Base-by-base conservation (phyloP, 306 rosid species). In the Vigna angularis region DNA sequence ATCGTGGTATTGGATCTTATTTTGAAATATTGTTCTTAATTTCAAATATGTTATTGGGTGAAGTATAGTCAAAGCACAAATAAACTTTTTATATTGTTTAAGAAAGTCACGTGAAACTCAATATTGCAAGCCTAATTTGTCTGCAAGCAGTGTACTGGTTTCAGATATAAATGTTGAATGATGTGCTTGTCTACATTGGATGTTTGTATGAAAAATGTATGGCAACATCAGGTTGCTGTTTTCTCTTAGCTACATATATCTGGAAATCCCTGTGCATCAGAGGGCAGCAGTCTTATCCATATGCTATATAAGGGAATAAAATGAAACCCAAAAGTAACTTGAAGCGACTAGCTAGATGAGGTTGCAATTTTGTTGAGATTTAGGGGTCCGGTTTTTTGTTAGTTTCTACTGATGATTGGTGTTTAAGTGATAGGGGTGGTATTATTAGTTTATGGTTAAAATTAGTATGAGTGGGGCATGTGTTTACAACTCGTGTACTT, bases 341-440 rank as follows among this genome's bases (percentile, higher is more conserved):
- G 0, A 9, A 42, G 10, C 12, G 9, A 9, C 47, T 42, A 42
- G 4, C 47, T 42, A 42, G 3, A 9, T 40, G 45, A 40, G 45
- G 45, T 40, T 40, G 7, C 11, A 40, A 7, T 40, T 40, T 40
- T 13, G 9, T 42, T 42, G 47, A 42, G 12, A 42, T 42, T 42
- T 42, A 42, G 9, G 47, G 47, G 47, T 42, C 47, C 47, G 0
- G 4, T 42, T 42, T 42, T 9, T 3, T 42, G 9, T 30, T 45
- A 24, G 34, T 45, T 80, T 72, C 26, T 28, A 26, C 20, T 76
- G 73, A 36, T 51, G 50, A 15, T 76, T 65, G 73, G 14, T 75
- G 14, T 68, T 52, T 59, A 17, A 63, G 73, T 64, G 62, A 40
- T 34, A 52, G 61, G 34, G 16, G 15, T 28, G 22, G 26, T 73